These are phyloP conservation scores for Plantago major DNA, from an alignment of 257 asterid genomes.

Conservation along the genomic window DNA sequence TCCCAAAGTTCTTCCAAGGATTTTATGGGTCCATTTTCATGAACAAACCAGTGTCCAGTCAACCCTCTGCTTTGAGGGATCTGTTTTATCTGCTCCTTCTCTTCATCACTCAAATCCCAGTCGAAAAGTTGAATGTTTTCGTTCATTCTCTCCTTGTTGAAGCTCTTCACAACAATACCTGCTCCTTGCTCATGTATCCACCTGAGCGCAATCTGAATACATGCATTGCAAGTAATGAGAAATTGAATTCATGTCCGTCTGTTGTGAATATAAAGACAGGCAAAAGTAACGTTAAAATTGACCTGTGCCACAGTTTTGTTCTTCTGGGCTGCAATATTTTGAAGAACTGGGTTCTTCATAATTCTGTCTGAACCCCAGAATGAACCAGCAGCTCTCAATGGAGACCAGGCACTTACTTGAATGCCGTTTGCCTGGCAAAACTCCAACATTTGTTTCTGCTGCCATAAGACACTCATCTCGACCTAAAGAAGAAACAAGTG, in stretches of 20 bases:
- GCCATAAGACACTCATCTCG: constrained; percentile 54
- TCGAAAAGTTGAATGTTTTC: constrained; percentile 31
- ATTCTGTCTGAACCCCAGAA: constrained; percentile 41
- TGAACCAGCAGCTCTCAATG: constrained; percentile 42
- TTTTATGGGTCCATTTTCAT: constrained; percentile 38
- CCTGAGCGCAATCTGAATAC: constrained; percentile 31
- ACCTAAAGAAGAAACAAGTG: constrained; percentile 28
- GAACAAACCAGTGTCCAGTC: constrained; percentile 17
- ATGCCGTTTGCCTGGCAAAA: constrained; percentile 37
- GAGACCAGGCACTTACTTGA: constrained; percentile 49
- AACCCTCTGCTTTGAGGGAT: constrained; percentile 35
- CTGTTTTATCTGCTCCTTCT: constrained; percentile 27
- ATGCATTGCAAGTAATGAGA: background rate
- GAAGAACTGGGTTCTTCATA: constrained; percentile 35
- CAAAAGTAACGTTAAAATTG: background rate
- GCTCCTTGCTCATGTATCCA: constrained; percentile 38
- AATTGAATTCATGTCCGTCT: background rate
- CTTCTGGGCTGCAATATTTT: constrained; percentile 32
- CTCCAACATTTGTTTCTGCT: constrained; percentile 38
- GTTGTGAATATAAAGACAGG: too few species aligned
- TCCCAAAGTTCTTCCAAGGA: constrained; percentile 47
- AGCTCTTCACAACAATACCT: constrained; percentile 28
- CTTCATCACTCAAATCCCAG: constrained; percentile 33
- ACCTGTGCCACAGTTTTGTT: constrained; percentile 46
- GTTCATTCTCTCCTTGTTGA: constrained; percentile 34